Evolutionary conservation across 345 rosid genomes (phyloP).

Genomic region (Lepidium didymum): DNA sequence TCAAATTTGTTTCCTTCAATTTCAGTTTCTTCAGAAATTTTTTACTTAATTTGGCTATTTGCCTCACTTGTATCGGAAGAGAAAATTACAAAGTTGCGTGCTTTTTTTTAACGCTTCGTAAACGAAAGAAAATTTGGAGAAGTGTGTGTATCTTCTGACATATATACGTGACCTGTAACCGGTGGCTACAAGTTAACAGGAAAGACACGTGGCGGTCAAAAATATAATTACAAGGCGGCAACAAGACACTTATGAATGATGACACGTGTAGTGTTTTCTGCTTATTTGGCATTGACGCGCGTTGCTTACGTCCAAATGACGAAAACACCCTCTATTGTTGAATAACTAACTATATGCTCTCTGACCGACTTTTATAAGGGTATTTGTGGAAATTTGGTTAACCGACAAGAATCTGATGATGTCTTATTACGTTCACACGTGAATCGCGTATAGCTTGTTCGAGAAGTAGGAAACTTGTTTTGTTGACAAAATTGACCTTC

Average conservation of each 20-base stretch:
- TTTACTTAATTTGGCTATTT: background rate
- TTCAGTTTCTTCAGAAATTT: background rate
- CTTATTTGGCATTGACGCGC: conserved; percentile 29
- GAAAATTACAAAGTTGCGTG: background rate
- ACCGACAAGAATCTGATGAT: conserved; percentile 6
- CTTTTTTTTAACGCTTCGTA: background rate
- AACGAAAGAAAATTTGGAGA: conserved; percentile 4
- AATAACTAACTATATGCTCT: background rate
- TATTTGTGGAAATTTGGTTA: background rate
- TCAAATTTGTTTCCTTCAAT: background rate
- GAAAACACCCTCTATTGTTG: conserved; percentile 3
- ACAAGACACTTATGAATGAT: background rate
- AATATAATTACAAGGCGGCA: background rate
- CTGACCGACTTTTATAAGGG: conserved; percentile 14
- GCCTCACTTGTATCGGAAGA: background rate
- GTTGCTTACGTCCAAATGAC: conserved; percentile 13
- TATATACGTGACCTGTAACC: conserved; percentile 22
- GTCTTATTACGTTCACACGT: conserved; percentile 18
- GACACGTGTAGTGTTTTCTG: conserved; percentile 30
- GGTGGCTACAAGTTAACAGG: conserved; percentile 23
- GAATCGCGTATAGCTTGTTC: conserved; percentile 14
- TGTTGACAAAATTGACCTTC: conserved; percentile 4
- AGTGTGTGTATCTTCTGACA: background rate
- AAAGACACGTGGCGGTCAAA: conserved; percentile 34
- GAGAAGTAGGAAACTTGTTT: background rate